A percentile compares a stretch with the other conserved stretches of the same genome.
These are phyloP conservation scores for Graphilbum fragrans DNA, from an alignment of 2,329 filamentous ascomycete genomes.

Conservation along the genomic window DNA sequence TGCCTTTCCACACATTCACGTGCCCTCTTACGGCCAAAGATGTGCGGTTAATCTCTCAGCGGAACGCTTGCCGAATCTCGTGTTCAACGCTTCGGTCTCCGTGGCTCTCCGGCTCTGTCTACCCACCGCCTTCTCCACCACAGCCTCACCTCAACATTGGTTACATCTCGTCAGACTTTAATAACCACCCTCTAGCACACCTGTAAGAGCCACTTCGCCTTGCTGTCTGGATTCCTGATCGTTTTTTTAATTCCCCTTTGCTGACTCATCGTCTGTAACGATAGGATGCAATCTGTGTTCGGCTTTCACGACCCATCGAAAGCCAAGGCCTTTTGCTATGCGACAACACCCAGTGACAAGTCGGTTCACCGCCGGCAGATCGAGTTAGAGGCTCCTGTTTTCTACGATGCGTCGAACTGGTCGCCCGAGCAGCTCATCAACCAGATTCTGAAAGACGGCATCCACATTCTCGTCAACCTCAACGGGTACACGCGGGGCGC, in stretches of 20 bases:
- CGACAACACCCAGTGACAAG: slow-evolving; percentile 81
- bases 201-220: slow-evolving; percentile 35
- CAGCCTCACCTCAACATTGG: slow-evolving; percentile 77
- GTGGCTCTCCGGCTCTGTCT: slow-evolving; percentile 75
- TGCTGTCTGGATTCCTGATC: not conserved
- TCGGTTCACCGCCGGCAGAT: slow-evolving; percentile 88
- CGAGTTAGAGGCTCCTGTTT: slow-evolving; percentile 81
- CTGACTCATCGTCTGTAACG: not conserved
- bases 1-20: slow-evolving; percentile 97
- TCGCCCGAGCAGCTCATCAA: slow-evolving; percentile 69
- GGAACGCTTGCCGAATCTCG: slow-evolving; percentile 87
- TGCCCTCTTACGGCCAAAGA: slow-evolving; percentile 85
- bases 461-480: slow-evolving; percentile 93
- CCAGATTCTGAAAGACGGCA: slow-evolving; percentile 76
- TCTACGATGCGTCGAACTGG: slow-evolving; percentile 82
- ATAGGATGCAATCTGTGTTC: slow-evolving; percentile 92
- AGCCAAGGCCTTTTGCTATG: slow-evolving; percentile 86
- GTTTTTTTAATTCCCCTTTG: not conserved
- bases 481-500: slow-evolving; percentile 96
- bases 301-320: slow-evolving; percentile 67
- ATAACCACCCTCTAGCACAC: slow-evolving; percentile 93
- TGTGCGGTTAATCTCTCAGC: slow-evolving; percentile 85
- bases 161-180: slow-evolving; percentile 97
- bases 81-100: slow-evolving; percentile 75
- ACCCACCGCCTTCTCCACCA: slow-evolving; percentile 74